Conservation (phyloP, 2,329 filamentous ascomycete genomes). For the Endoconidiophora polonica region DNA sequence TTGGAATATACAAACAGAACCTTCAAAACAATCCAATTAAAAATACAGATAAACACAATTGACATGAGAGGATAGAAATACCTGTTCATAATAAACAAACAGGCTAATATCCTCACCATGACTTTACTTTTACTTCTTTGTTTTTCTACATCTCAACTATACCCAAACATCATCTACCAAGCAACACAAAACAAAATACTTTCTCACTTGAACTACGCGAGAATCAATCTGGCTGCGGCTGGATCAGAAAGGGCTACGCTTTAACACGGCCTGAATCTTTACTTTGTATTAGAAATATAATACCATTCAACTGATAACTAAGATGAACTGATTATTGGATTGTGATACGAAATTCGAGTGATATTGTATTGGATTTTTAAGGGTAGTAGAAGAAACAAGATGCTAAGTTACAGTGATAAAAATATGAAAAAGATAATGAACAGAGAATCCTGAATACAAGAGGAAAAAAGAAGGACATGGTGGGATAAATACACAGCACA, state of each 20-base stretch:
- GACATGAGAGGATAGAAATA: too few species aligned
- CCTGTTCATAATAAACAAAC: too few species aligned
- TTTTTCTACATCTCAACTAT: not conserved
- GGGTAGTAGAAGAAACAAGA: not conserved
- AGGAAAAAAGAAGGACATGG: not conserved
- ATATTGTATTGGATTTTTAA: not conserved
- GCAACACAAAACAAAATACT: not conserved
- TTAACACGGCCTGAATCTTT: conserved; percentile 12
- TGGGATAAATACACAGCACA: not conserved
- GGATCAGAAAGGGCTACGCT: conserved; percentile 13
- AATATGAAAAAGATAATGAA: conserved; percentile 5
- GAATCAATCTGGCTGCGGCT: conserved; percentile 6
- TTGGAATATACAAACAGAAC: too few species aligned
- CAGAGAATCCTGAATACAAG: not conserved
- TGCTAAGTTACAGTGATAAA: not conserved
- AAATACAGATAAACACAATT: too few species aligned
- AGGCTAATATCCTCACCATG: too few species aligned
- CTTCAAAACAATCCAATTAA: too few species aligned
- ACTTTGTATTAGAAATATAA: conserved; percentile 2
- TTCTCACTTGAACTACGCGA: conserved; percentile 2
- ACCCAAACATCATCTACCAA: not conserved
- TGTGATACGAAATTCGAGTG: not conserved
- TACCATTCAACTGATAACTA: conserved; percentile 12
- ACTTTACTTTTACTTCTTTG: not conserved
- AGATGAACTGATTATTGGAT: not conserved